Base-by-base conservation (phyloP, 768 basidiomycete genomes). In the Xerocomus spinulosus region DNA sequence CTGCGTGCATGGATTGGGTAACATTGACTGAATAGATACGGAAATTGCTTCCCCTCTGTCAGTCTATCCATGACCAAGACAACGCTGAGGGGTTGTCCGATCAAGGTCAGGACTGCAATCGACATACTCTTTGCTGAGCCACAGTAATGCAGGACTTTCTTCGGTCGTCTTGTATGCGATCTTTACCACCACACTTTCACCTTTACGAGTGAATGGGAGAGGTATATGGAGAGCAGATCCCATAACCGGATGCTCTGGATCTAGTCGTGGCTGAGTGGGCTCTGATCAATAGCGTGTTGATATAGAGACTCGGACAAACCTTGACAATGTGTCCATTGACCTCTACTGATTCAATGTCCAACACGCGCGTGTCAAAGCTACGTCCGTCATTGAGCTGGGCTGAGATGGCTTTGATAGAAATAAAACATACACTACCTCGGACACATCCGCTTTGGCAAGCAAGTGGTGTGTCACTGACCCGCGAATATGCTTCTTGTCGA, bases 1-100 rank as follows among this genome's bases (percentile, higher is more conserved):
- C 83, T 77, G 25, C 93, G 81, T 3, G 87, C 87, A 60, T 94
- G 85, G 55, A 93, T 95, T 3, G 94, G 91, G 55, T 96, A 92
- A 58, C 87, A 90, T 59, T 96, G 94, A 50, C 89, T 92, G 72
- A 94, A 97, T 13, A 97, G 66, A 68, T 87, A 96, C 0, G 90
- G 85, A 62, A 87, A 86, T 18, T 72, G 70, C 55, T 92, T 91
- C 8, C 91, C 91, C 50, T 89, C 87, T 0, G 92, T 96, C 68
- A 92, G 84, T 49, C 88, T 89, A 28, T 17, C 17, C 3, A n/a
- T 10, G n/a, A n/a, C n/a, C n/a, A n/a, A n/a, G 5, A 5, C n/a
- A 8, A 26, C 24, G n/a, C n/a, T 42, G 26, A 32, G 24, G 1
- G 13, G 48, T 37, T 28, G 30, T 2, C 23, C 20, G 33, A 49